Evolutionary conservation across 176 grass and related monocot genomes (phyloP).

Genomic region (Oryza officinalis): DNA sequence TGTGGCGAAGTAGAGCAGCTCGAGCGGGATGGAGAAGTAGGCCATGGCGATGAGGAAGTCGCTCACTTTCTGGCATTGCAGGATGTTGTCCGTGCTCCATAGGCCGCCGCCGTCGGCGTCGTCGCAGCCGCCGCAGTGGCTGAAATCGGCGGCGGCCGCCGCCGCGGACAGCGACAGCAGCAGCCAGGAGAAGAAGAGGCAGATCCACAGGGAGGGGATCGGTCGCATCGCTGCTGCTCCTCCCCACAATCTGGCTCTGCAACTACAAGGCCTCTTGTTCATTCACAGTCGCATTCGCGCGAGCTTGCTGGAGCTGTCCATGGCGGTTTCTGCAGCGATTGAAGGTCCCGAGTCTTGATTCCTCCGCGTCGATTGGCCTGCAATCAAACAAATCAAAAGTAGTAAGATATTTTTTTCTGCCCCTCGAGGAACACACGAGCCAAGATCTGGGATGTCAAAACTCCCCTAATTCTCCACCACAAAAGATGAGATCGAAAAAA

Average conservation of each 20-base stretch:
- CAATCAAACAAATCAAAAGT: background rate
- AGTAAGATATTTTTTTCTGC: too few species aligned
- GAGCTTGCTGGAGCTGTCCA: background rate
- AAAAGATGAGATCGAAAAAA: background rate
- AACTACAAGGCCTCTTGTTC: background rate
- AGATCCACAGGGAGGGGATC: slow-evolving; percentile 34
- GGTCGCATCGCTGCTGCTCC: slow-evolving; percentile 42
- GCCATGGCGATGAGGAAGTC: slow-evolving; percentile 79
- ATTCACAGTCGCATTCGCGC: slow-evolving; percentile 34
- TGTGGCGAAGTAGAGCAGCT: slow-evolving; percentile 78
- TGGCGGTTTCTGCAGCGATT: background rate
- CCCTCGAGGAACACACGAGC: background rate
- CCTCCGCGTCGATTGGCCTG: background rate
- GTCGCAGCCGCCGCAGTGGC: slow-evolving; percentile 50
- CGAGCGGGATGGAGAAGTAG: slow-evolving; percentile 89
- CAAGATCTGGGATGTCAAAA: slow-evolving; percentile 32
- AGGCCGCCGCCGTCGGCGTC: slow-evolving; percentile 32
- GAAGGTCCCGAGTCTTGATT: background rate
- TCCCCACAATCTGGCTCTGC: slow-evolving; percentile 41
- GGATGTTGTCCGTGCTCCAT: slow-evolving; percentile 57
- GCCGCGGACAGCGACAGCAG: slow-evolving; percentile 9
- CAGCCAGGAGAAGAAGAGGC: slow-evolving; percentile 43
- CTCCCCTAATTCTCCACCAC: background rate
- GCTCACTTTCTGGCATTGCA: slow-evolving; percentile 73
- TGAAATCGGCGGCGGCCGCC: slow-evolving; percentile 38